Evolutionary conservation across 305 asterid genomes (phyloP), one percentile per base, ranked within the genome.

Genomic region (Plantago rigida): DNA sequence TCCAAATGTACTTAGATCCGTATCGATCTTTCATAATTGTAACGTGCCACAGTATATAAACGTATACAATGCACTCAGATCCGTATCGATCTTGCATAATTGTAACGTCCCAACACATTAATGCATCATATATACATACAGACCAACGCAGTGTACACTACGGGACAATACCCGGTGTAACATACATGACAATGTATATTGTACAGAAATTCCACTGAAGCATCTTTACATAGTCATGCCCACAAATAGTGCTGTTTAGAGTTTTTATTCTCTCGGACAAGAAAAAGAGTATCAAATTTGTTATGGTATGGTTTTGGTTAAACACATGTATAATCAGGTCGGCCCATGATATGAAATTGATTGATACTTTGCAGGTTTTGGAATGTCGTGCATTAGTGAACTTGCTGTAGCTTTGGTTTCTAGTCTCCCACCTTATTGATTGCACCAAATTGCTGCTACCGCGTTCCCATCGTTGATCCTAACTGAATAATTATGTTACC

Each of bases 281-380:
- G 46, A 9, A 41, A 9, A 41, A 41, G 46, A 6, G 2, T 9
- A 41, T 41, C 46, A 11, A 8, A 41, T 50, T 50, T 31, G 39
- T 3, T 17, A 51, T 19, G 56, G 54, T 51, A 51, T 12, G n/a
- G 34, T 15, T 51, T 1, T 13, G 31, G 19, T 15, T 8, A 17
- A 15, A 19, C 9, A 51, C n/a, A 13, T 3, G 31, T 17, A 22
- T 1, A 14, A 26, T 51, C 56, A 51, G 31, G 28, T 51, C 28
- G 46, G 46, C 46, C 46, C 46, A 41, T 51, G 56, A 51, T 9
- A 51, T 7, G 56, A 51, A 51, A 19, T 51, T 26, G 54, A 50
- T 50, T 50, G 28, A 15, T 50, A 50, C 28, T 50, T 17, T 50
- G 54, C 54, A 50, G 54, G 54, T 50, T 50, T 50, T 50, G 54